Base-by-base conservation (phyloP, 2,329 filamentous ascomycete species). In the Monascus ruber region DNA sequence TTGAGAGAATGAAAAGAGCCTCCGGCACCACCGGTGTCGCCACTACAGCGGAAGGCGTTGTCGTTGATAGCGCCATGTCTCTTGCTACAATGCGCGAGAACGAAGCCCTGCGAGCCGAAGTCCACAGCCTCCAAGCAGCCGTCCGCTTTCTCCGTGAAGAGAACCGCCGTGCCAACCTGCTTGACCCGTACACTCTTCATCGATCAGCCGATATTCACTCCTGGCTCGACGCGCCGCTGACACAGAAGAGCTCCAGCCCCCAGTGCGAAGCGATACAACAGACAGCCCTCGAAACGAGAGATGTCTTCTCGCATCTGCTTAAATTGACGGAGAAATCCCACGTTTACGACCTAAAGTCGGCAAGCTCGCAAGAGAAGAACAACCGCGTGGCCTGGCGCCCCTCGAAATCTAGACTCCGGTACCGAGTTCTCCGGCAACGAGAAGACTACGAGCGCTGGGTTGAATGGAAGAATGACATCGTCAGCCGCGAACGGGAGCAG, bases 381-480 rank as follows among this genome's bases (percentile, higher is more conserved):
- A 25, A 39, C 28, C 60, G 59, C 35, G 48, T 52, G 8, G 48
- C 54, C 24, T 67, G 65, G 64, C 60, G 65, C 24, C 61, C 65
- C 5, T 49, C 59, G 3, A 65, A 66, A 37, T 58, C 62, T 17
- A 66, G 64, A 26, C 58, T 64, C 11, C 55, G 60, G 6, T 69
- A 68, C 46, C 62, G 63, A 41, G 56, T 65, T 4, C 59, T 68
- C 5, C 59, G 60, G 31, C 65, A 66, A 38, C 62, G 65, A 28
- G 66, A 69, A 43, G 57, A 67, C 35, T 66, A 65, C 44, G 64
- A 68, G 44, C 63, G 62, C 40, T 68, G 67, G 64, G 53, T 59
- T 10, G 62, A 65, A 49, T 66, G 63, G 64, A 58, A 58, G 38
- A 54, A 64, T 25, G 63, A 66, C 24, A 59, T 66, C 37, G 61